Base-by-base conservation (phyloP, 1,284 basidiomycete species). In the Megacollybia platyphylla region DNA sequence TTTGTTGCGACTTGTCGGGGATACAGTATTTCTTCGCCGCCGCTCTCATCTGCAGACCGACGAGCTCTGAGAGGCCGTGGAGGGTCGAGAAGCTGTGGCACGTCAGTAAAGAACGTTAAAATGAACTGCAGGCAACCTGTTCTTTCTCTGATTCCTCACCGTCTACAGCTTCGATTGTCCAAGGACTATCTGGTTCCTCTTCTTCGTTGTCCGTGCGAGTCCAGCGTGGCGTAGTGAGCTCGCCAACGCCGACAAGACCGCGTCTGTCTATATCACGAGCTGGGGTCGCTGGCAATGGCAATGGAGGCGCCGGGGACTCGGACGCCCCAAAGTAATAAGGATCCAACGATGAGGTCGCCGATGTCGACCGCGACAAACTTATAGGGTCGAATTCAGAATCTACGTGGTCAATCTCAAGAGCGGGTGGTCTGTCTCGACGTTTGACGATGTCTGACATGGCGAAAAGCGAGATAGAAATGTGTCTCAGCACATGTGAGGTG, bases 151-250 rank as follows among this genome's bases (percentile, higher is more conserved):
- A 81, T 32, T 63, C 59, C 55, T 87, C 85, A 35, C 80, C 81
- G 59, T 88, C 85, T 44, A 87, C 64, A 5, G 85, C 85, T 52
- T 88, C 86, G 49, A 88, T 87, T 8, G 86, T 87, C 85, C 85
- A 88, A 6, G 86, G 85, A 53, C 83, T 87, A 52, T 84, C 83
- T 3, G 79, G 73, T 37, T 63, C 60, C 43, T 63, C 58, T 42
- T 58, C 52, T 48, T 64, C 57, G 41, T 64, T 61, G 40, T 62
- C 60, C 36, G 56, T 48, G 53, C 56, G 61, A 50, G 76, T 73
- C 93, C 92, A 98, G 49, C 92, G 76, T 31, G 94, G 94, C n/a
- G 94, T 97, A 5, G 91, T 71, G n/a, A 97, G 76, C 63, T 97
- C 94, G 31, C 94, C 94, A 7, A 97, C 87, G 15, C 94, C 94